Conservation (phyloP, 2,329 filamentous ascomycete genomes). For the Ceratocystis huliohia region DNA sequence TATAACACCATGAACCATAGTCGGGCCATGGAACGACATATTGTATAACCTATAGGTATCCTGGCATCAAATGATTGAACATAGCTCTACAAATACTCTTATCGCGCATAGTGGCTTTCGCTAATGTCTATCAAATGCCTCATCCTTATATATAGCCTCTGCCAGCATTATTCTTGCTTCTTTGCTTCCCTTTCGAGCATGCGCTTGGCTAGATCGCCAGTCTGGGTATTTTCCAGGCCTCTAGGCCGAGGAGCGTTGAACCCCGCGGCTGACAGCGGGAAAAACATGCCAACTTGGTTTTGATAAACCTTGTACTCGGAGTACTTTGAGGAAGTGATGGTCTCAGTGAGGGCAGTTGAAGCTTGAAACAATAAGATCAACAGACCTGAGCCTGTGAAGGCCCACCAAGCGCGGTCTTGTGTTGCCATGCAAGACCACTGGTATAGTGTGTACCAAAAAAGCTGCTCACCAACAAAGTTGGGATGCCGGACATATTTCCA, state of each 20-base stretch:
- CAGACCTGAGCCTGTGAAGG: constrained; percentile 51
- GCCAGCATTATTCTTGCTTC: constrained; percentile 20
- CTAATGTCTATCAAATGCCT: too few relatives aligned
- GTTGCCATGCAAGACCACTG: constrained; percentile 73
- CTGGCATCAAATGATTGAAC: too few relatives aligned
- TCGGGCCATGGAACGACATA: too few relatives aligned
- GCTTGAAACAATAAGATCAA: constrained; percentile 77
- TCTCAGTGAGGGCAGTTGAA: constrained; percentile 78
- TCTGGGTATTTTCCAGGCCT: constrained; percentile 37
- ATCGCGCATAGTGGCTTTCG: too few relatives aligned
- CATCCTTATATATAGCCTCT: too few relatives aligned
- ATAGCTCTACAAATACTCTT: too few relatives aligned
- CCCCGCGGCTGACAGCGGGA: constrained; percentile 45
- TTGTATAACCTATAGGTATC: too few relatives aligned
- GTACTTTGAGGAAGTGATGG: constrained; percentile 70
- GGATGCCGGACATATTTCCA: constrained; percentile 86
- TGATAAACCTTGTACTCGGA: constrained; percentile 79
- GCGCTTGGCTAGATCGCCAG: constrained; percentile 38
- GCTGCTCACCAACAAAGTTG: constrained; percentile 87
- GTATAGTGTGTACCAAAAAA: constrained; percentile 79
- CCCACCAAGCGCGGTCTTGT: constrained; percentile 64
- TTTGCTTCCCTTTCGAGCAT: constrained; percentile 16
- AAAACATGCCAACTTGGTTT: constrained; percentile 65
- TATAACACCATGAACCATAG: too few relatives aligned
- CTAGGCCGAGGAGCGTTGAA: constrained; percentile 32